phyloP scores from a whole-genome alignment of 106 monocot genomes.

The Phalaenopsis aphrodite region DNA sequence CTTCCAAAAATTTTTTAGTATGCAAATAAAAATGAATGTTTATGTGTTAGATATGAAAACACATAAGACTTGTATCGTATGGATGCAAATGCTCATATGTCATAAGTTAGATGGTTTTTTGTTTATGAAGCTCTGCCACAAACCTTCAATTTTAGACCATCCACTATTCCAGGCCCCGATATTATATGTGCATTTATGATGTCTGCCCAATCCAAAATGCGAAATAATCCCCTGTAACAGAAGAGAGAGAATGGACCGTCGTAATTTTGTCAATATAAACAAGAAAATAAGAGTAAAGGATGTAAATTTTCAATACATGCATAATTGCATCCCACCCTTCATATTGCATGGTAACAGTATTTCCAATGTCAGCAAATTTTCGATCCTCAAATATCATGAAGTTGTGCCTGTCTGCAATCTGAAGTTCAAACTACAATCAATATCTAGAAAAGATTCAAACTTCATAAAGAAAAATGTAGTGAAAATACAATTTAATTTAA shows the following conservation, averaged over 20 bases:
- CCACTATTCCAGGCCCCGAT: slow-evolving; percentile 94
- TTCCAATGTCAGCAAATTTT: slow-evolving; percentile 98
- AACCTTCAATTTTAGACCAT: slow-evolving; percentile 95
- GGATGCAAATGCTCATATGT: too few species aligned
- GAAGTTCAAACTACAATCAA: slow-evolving; percentile 13
- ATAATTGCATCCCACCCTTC: slow-evolving; percentile 68
- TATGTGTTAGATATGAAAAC: too few species aligned
- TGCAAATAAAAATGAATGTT: too few species aligned
- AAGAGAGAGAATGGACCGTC: neutral
- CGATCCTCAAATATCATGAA: slow-evolving; percentile 98
- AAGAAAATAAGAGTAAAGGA: neutral
- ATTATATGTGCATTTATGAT: slow-evolving; percentile 96
- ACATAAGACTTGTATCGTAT: too few species aligned
- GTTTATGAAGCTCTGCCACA: neutral
- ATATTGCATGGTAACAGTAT: slow-evolving; percentile 99
- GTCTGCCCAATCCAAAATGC: slow-evolving; percentile 97
- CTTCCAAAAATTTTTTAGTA: too few species aligned
- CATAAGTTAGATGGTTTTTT: neutral
- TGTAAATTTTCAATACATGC: slow-evolving; percentile 3
- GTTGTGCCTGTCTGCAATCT: slow-evolving; percentile 94
- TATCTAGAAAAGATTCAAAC: neutral
- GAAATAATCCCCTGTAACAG: slow-evolving; percentile 73
- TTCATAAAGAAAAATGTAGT: neutral
- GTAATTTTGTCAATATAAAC: neutral
- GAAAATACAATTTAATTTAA: neutral